Base-by-base conservation (phyloP, 2,329 filamentous ascomycete genomes). In the Cadophora malorum region DNA sequence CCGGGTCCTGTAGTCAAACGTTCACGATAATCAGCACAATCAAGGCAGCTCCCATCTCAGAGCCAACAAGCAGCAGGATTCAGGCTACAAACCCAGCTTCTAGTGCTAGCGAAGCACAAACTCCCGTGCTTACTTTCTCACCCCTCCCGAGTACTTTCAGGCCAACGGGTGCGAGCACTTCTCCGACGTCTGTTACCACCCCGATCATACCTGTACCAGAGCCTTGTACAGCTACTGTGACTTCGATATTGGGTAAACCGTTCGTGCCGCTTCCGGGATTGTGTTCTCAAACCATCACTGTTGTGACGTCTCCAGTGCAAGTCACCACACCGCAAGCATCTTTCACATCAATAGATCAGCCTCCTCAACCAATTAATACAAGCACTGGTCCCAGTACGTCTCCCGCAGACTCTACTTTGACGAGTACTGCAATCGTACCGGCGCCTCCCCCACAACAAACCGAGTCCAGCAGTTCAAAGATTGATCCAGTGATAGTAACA, bases 161-260 rank as follows among this genome's bases (percentile, higher is more conserved):
- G 52, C 53, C 33, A 25, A 6, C 45, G 25, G 33, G 10, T 52
- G 45, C 25, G 35, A 56, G 33, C 19, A 60, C 45, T 49, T 59
- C 53, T 53, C 33, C 41, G 7, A 19, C 16, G 12, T 60, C 45
- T 21, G 8, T 31, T 10, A 41, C 4, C 55, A 28, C 12, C 31
- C n/a, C 52, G 10, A 9, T 38, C 1, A 60, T 16, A n/a, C 4
- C 28, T 12, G 12, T 16, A 6, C 23, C 35, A 10, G 10, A n/a
- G 12, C 53, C 47, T 33, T 66, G 68, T 70, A 68, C 63, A 41
- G 31, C 63, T 28, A 70, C 55, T 23, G 53, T 69, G 25, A 65
- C 61, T 12, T 69, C 67, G 28, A 65, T n/a, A 8, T 16, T 65
- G 31, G 63, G 41, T 7, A 59, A 47, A 21, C 38, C 47, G 21